Evolutionary conservation across 2,329 filamentous ascomycete genomes (phyloP), one percentile per base, ranked within the genome.

Genomic region (Dothidotthia symphoricarpi): DNA sequence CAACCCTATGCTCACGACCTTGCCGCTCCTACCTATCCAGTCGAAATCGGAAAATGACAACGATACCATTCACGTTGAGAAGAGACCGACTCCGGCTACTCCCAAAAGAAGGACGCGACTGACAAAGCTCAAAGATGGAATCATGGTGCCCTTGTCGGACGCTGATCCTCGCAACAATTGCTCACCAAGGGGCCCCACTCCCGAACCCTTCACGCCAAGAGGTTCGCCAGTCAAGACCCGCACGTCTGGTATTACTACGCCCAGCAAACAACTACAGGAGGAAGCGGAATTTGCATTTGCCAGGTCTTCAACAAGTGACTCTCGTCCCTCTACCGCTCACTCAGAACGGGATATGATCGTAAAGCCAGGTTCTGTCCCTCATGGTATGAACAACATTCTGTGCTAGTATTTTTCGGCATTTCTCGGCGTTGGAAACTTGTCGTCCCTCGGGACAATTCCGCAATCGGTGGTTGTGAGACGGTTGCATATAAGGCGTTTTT

Each of bases 131-230:
- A n/a, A 64, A 59, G 29, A 22, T 36, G 9, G 45, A 42, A 43
- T 52, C 13, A 60, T 66, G 53, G 43, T 42, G 26, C 55, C 49
- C 12, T 33, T 67, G 13, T 60, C 63, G 8, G 43, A 51, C 11
- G 51, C 50, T 6, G 59, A 63, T 25, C 39, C 44, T n/a, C 59
- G 62, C 16, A 61, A 60, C 50, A 67, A 68, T 24, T 49, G 55
- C 11, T 55, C 53, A 3, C 57, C 57, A 7, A 43, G 51, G 16
- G 53, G 57, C 3, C 61, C 61, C 27, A 37, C 44, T n/a, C 27
- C 63, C 4, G 61, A 64, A 30, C 37, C 45, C 13, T 57, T 64
- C 22, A 64, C 60, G 14, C 19, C 19, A 22, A 9, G 19, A 6
- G 5, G 9, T 22, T 22, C 19, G 19, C 59, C 59, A 2, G 39